Conservation (phyloP, 495 filamentous ascomycete species). For the Tuber calosporum region DNA sequence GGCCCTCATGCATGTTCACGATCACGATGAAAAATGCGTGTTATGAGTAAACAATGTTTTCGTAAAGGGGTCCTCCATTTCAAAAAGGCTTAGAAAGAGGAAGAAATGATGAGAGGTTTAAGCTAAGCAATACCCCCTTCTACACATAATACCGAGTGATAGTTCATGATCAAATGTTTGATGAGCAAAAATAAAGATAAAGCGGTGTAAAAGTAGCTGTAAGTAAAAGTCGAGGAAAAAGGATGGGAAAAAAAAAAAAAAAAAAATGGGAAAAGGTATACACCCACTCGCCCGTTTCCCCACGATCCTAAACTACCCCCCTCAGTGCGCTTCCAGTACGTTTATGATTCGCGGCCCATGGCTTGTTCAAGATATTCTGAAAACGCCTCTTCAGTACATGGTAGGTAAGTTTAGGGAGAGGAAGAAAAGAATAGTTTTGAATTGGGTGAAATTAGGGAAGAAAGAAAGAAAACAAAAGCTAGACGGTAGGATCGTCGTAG, state of each 20-base stretch:
- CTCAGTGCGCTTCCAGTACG: not conserved
- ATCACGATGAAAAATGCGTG: not conserved
- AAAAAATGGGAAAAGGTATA: no score
- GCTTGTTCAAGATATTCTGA: not conserved
- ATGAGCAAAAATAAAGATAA: not conserved
- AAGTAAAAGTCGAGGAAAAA: not conserved
- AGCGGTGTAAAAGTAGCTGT: not conserved
- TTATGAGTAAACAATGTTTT: not conserved
- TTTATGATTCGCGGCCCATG: not conserved
- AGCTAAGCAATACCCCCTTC: not conserved
- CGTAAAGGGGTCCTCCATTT: not conserved
- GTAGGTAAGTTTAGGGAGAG: not conserved
- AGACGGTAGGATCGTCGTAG: conserved; percentile 41
- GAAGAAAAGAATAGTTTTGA: not conserved
- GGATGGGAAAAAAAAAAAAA: not conserved
- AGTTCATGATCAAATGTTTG: not conserved
- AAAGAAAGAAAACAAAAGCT: not conserved
- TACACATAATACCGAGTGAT: not conserved
- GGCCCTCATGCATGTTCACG: not conserved
- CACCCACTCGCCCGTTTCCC: not conserved
- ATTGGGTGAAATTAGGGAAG: not conserved
- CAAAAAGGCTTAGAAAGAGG: not conserved
- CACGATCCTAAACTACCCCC: not conserved
- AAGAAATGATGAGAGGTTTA: not conserved
- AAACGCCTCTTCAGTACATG: not conserved